A percentile compares a stretch with the other conserved stretches of the same genome.
Evolutionary conservation across 176 grass and related monocot genomes (phyloP).

Genomic region (Miscanthus lutarioriparius): DNA sequence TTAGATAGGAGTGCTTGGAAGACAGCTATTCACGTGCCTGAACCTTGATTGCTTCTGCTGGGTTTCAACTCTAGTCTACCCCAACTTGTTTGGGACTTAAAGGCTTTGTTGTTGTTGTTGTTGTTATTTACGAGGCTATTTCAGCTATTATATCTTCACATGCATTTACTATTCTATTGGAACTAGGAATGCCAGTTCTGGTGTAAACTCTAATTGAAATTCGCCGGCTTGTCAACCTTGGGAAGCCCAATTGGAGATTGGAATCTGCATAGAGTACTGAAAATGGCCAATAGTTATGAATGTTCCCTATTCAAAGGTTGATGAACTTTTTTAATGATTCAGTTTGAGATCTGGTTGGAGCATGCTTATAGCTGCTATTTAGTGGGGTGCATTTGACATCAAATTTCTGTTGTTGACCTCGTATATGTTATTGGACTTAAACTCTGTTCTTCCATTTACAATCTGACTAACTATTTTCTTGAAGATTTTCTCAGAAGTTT

Average conservation of each 20-base stretch:
- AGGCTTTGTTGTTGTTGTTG: too few relatives aligned
- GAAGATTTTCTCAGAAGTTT: neutral
- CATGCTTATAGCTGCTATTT: neutral
- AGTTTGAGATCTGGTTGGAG: neutral
- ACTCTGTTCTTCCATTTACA: neutral
- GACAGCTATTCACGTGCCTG: too few relatives aligned
- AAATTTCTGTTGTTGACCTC: neutral
- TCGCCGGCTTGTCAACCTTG: neutral
- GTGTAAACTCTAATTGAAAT: neutral
- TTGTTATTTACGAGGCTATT: neutral
- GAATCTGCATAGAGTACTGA: neutral
- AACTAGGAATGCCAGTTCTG: neutral
- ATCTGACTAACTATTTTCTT: neutral
- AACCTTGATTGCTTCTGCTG: too few relatives aligned
- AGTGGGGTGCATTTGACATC: neutral
- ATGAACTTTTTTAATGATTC: neutral
- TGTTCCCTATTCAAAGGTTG: neutral
- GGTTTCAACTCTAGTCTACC: too few relatives aligned
- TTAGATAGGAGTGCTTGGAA: too few relatives aligned
- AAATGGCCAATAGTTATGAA: neutral
- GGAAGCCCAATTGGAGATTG: neutral
- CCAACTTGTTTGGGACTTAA: too few relatives aligned
- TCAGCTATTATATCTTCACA: neutral
- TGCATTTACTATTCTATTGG: neutral
- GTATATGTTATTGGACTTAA: neutral